These are phyloP conservation scores for Fusarium dimerum DNA, from an alignment of 2,329 filamentous ascomycete genomes.

Conservation along the genomic window DNA sequence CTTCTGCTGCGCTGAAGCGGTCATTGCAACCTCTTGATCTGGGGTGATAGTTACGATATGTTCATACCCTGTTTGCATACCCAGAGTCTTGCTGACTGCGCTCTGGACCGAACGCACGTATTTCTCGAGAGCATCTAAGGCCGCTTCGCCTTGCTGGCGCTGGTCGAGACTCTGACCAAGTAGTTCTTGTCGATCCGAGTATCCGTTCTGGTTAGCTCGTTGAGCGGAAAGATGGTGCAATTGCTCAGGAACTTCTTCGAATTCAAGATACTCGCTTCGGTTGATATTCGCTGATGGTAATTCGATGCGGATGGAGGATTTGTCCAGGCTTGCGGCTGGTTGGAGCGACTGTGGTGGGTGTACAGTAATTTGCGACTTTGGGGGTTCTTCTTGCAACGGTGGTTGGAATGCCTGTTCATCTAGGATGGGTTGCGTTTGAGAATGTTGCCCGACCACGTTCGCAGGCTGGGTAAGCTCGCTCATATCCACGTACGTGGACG, in stretches of 20 bases:
- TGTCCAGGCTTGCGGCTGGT: slow-evolving; percentile 8
- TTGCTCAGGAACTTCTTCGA: slow-evolving; percentile 48
- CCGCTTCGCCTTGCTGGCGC: slow-evolving; percentile 75
- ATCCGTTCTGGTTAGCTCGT: slow-evolving; percentile 54
- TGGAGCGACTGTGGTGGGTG: slow-evolving; percentile 6
- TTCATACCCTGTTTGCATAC: slow-evolving; percentile 55
- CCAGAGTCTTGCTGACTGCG: slow-evolving; percentile 69
- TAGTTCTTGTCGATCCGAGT: slow-evolving; percentile 55
- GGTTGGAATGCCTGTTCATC: too few relatives aligned
- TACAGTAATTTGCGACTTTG: slow-evolving; percentile 5
- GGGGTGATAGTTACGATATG: slow-evolving; percentile 55
- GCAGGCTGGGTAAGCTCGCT: slow-evolving; percentile 25
- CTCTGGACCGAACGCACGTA: slow-evolving; percentile 74
- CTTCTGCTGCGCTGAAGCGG: slow-evolving; percentile 65
- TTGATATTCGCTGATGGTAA: slow-evolving; percentile 47
- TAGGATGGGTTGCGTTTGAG: slow-evolving; percentile 1
- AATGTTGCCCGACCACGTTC: slow-evolving; percentile 11
- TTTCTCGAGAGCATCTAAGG: slow-evolving; percentile 68
- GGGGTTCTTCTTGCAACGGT: slow-evolving; percentile 7
- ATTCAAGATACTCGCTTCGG: slow-evolving; percentile 53
- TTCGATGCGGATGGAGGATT: slow-evolving; percentile 47
- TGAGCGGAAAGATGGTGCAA: slow-evolving; percentile 50
- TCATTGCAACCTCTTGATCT: slow-evolving; percentile 67
- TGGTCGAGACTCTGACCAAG: slow-evolving; percentile 71
- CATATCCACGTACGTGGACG: slow-evolving; percentile 38